Percentiles rank a stretch among this genome's conserved stretches.
phyloP scores from a whole-genome alignment of 75 land plant species.

The Chamaecyparis obtusa region DNA sequence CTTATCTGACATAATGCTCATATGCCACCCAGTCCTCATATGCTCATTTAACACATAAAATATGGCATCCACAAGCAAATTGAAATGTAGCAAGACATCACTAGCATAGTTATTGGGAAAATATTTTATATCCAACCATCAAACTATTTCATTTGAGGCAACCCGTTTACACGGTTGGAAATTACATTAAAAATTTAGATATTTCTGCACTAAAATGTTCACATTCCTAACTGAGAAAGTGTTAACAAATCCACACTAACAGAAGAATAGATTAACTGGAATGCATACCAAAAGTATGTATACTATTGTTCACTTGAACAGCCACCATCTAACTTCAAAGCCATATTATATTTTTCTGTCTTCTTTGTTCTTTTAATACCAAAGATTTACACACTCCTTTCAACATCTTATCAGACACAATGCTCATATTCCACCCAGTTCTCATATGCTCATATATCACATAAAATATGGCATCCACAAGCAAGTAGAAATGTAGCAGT shows the following conservation, averaged over 20 bases:
- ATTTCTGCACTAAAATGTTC: neutral
- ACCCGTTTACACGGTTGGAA: neutral
- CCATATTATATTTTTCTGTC: neutral
- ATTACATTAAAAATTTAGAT: neutral
- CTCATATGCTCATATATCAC: no score
- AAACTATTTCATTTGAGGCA: neutral
- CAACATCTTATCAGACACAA: neutral
- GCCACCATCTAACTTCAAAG: neutral
- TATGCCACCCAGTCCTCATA: neutral
- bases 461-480: no score
- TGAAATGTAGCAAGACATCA: neutral
- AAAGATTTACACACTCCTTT: neutral
- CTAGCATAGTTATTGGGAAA: neutral
- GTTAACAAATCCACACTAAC: neutral
- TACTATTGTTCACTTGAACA: no score
- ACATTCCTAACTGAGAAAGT: neutral
- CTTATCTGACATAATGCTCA: neutral
- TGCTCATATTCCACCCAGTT: neutral
- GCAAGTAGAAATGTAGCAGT: no score
- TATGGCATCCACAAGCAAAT: neutral
- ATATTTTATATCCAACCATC: neutral
- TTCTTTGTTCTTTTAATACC: neutral
- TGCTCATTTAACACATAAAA: neutral
- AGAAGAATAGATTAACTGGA: neutral
- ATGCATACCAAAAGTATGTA: no score